phyloP scores from a whole-genome alignment of 2,329 filamentous ascomycete genomes.

The Plenodomus lindquistii region DNA sequence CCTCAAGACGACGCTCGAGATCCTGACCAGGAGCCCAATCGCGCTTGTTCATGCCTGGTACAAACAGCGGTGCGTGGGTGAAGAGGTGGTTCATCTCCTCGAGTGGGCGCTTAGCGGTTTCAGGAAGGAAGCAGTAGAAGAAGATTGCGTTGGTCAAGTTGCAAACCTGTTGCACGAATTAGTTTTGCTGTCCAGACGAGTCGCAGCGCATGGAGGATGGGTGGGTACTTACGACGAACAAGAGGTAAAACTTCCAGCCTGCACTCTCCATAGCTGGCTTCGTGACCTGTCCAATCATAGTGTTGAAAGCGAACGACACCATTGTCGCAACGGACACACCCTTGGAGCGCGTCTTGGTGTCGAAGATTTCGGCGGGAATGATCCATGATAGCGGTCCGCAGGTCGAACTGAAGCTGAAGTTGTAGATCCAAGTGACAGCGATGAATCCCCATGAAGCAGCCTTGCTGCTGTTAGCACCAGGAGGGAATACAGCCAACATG shows the following conservation, averaged over 20 bases:
- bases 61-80: conserved; percentile 66
- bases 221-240: conserved; percentile 57
- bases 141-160: conserved; percentile 70
- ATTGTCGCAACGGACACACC: conserved; percentile 76
- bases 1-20: conserved; percentile 61
- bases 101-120: conserved; percentile 66
- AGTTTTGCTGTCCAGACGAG: not conserved
- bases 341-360: conserved; percentile 74
- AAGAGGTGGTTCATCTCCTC: conserved; percentile 72
- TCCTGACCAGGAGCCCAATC: conserved; percentile 58
- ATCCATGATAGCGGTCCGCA: conserved; percentile 70
- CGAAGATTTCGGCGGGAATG: conserved; percentile 74
- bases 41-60: conserved; percentile 60
- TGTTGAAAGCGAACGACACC: conserved; percentile 75
- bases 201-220: no score
- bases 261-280: conserved; percentile 61
- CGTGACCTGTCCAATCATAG: conserved; percentile 72
- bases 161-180: conserved; percentile 53
- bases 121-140: conserved; percentile 70
- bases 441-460: conserved; percentile 75
- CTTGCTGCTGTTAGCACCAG: conserved; percentile 55
- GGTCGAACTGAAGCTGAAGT: conserved; percentile 73
- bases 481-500: conserved; percentile 64
- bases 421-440: conserved; percentile 76
- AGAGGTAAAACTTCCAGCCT: conserved; percentile 61